Percentiles rank a stretch among this genome's conserved stretches.
Conservation (phyloP, 1,284 basidiomycete genomes). For the Sanghuangporus sanghuang region DNA sequence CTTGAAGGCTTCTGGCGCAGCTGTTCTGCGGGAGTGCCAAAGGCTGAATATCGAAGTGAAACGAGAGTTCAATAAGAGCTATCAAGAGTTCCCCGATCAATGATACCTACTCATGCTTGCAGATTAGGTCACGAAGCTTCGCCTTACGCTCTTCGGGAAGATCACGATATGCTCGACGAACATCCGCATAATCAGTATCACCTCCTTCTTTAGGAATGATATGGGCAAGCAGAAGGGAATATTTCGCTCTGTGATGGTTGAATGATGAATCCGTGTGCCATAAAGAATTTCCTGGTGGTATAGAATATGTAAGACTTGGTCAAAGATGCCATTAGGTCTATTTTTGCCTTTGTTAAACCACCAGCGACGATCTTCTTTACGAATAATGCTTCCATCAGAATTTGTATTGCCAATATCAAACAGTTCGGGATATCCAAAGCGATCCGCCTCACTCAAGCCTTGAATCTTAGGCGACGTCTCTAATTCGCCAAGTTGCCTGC, state of each 20-base stretch:
- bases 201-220: conserved; percentile 25
- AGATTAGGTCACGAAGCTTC: conserved; percentile 25
- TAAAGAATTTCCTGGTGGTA: conserved; percentile 21
- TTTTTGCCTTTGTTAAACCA: conserved; percentile 23
- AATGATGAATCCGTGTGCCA: conserved; percentile 26
- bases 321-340: neutral
- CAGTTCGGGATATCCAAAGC: conserved; percentile 17
- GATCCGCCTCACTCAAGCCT: conserved; percentile 17
- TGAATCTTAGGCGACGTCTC: conserved; percentile 21
- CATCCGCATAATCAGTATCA: conserved; percentile 27
- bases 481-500: conserved; percentile 22
- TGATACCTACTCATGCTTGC: conserved; percentile 20
- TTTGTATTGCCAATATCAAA: conserved; percentile 23
- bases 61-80: neutral
- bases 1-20: conserved; percentile 23
- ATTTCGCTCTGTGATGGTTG: conserved; percentile 26
- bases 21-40: conserved; percentile 24
- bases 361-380: conserved; percentile 18
- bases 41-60: conserved; percentile 5
- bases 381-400: conserved; percentile 18
- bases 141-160: conserved; percentile 24
- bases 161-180: conserved; percentile 24
- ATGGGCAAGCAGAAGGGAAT: conserved; percentile 26
- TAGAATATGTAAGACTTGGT: neutral
- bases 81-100: neutral